Evolutionary conservation across 192 early-diverging fungal genomes (phyloP).

Genomic region (Umbelopsis ramanniana): DNA sequence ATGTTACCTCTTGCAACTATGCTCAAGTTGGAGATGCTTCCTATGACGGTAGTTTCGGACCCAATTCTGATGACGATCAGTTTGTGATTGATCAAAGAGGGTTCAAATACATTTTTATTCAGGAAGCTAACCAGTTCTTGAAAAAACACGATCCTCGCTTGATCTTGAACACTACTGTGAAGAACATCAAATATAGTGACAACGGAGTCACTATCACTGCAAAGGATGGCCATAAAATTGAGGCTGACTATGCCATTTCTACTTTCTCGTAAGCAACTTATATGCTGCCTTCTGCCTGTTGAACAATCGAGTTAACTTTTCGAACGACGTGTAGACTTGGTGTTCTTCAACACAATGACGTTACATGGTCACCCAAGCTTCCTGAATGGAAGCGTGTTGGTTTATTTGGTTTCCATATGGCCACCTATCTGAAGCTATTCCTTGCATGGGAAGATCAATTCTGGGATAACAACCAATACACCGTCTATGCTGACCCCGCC

Average conservation of each 20-base stretch:
- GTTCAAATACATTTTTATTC: slow-evolving; percentile 38
- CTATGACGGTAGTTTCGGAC: slow-evolving; percentile 32
- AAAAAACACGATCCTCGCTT: slow-evolving; percentile 36
- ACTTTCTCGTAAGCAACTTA: slow-evolving; percentile 42
- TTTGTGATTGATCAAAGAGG: slow-evolving; percentile 43
- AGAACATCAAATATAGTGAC: slow-evolving; percentile 30
- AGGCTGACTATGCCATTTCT: slow-evolving; percentile 47
- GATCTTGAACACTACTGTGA: slow-evolving; percentile 31
- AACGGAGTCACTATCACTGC: slow-evolving; percentile 35
- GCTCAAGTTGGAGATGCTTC: slow-evolving; percentile 27
- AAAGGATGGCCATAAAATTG: slow-evolving; percentile 28
- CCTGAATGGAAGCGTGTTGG: slow-evolving; percentile 47
- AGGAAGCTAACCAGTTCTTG: slow-evolving; percentile 33
- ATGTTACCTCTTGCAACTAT: slow-evolving; percentile 17
- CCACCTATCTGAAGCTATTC: slow-evolving; percentile 47
- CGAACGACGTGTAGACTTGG: slow-evolving; percentile 26
- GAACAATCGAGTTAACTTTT: neutral
- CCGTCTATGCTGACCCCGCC: slow-evolving; percentile 39
- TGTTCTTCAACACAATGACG: slow-evolving; percentile 41
- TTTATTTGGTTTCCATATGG: slow-evolving; percentile 46
- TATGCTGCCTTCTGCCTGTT: neutral
- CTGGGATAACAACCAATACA: slow-evolving; percentile 43
- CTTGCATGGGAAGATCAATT: slow-evolving; percentile 40
- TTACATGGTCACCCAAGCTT: slow-evolving; percentile 33
- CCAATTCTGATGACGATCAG: slow-evolving; percentile 30